phyloP scores from a whole-genome alignment of 1,284 basidiomycete species.

The Boletus sp. region DNA sequence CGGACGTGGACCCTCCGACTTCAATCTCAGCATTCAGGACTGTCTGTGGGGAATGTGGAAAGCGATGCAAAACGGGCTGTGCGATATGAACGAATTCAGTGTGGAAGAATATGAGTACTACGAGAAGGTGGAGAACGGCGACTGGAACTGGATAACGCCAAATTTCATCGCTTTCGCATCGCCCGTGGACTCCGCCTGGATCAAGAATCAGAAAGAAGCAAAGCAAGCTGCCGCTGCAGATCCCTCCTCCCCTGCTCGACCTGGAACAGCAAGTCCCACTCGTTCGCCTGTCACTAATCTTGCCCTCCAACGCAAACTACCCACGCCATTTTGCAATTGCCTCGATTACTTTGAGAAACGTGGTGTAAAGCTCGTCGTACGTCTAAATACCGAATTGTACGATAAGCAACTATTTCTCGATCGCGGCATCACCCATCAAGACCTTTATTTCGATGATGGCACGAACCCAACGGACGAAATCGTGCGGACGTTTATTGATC shows the following conservation, averaged over 20 bases:
- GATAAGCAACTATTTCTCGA: constrained; percentile 83
- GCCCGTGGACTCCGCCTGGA: constrained; percentile 77
- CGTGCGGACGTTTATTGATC: constrained; percentile 83
- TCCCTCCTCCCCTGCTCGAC: constrained; percentile 32
- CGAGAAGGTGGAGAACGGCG: constrained; percentile 94
- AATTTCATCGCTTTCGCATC: constrained; percentile 96
- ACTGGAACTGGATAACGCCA: constrained; percentile 96
- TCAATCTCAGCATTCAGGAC: constrained; percentile 89
- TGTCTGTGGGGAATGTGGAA: constrained; percentile 95
- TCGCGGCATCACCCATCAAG: constrained; percentile 85
- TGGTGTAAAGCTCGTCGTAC: constrained; percentile 87
- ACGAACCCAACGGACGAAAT: constrained; percentile 96
- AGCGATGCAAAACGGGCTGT: constrained; percentile 84
- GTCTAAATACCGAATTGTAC: constrained; percentile 94
- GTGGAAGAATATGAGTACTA: constrained; percentile 90
- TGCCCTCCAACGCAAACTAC: constrained; percentile 72
- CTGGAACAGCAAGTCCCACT: constrained; percentile 22
- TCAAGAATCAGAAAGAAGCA: constrained; percentile 65
- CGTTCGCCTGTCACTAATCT: constrained; percentile 38
- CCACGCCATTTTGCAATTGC: constrained; percentile 81
- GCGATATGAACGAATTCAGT: constrained; percentile 89
- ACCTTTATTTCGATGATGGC: constrained; percentile 98
- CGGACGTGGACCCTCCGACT: constrained; percentile 89
- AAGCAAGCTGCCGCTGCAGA: constrained; percentile 51
- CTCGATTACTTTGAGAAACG: constrained; percentile 88